phyloP scores from a whole-genome alignment of 148 eudicot species.

The Bassia scoparia region DNA sequence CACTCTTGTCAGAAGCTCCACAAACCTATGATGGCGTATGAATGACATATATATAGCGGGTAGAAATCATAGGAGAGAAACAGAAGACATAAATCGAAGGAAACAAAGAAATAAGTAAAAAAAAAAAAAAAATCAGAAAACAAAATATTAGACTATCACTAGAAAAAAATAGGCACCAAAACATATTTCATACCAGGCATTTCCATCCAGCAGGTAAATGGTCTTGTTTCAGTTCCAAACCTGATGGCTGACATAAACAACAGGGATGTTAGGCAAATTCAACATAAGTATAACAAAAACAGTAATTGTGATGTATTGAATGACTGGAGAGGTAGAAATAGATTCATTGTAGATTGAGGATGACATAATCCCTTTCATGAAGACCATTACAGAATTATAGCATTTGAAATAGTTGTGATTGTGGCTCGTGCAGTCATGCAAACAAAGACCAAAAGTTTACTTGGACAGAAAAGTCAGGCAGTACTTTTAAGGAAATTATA shows the following conservation, averaged over 20 bases:
- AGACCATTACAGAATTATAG: background rate
- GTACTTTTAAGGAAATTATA: too few relatives aligned
- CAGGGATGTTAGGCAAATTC: background rate
- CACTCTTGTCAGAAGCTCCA: slow-evolving; percentile 76
- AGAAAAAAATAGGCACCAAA: slow-evolving; percentile 8
- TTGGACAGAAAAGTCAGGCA: too few relatives aligned
- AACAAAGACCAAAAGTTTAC: background rate
- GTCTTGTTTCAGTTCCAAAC: slow-evolving; percentile 80
- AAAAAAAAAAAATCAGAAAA: slow-evolving; percentile 5
- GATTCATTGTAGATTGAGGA: background rate
- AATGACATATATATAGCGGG: background rate
- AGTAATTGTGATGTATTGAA: background rate
- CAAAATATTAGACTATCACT: background rate
- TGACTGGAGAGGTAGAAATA: slow-evolving; percentile 11
- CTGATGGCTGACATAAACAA: slow-evolving; percentile 71
- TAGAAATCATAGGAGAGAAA: background rate
- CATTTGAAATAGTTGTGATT: background rate
- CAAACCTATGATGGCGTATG: slow-evolving; percentile 53
- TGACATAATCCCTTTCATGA: background rate
- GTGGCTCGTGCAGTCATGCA: background rate
- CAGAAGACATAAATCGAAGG: background rate
- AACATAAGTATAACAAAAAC: background rate
- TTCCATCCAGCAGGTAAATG: slow-evolving; percentile 87
- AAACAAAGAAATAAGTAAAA: background rate
- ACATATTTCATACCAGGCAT: slow-evolving; percentile 56